Percentiles rank a stretch among this genome's conserved stretches.
Evolutionary conservation across 2,329 filamentous ascomycete genomes (phyloP).

Genomic region (Lasiodiplodia sp.): DNA sequence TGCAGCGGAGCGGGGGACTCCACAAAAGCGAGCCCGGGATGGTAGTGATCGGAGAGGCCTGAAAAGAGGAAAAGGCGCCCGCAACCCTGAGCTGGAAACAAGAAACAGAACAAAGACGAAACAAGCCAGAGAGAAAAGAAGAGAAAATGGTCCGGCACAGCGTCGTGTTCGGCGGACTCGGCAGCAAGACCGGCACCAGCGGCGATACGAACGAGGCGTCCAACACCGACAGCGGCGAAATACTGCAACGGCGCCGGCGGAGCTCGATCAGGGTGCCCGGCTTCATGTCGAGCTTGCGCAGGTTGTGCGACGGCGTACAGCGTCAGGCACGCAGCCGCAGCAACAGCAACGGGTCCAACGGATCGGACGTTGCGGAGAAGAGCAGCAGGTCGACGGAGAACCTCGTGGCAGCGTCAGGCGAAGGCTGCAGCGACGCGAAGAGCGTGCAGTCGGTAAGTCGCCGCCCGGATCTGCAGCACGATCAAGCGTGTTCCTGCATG

Average conservation of each 20-base stretch:
- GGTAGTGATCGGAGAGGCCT: not conserved
- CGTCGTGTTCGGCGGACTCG: conserved; percentile 9
- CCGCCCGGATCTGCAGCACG: not conserved
- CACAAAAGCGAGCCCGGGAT: not conserved
- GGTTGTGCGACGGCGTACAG: conserved; percentile 13
- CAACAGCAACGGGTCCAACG: conserved; percentile 1
- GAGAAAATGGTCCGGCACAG: conserved; percentile 18
- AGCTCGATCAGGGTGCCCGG: conserved; percentile 13
- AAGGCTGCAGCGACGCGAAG: conserved; percentile 1
- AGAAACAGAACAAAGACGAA: not conserved
- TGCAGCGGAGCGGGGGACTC: not conserved
- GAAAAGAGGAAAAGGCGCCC: not conserved
- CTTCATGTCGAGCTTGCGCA: conserved; percentile 6
- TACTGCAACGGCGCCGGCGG: not conserved
- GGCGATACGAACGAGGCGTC: not conserved
- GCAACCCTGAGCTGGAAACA: not conserved
- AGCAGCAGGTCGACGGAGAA: conserved; percentile 12
- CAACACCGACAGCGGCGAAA: not conserved
- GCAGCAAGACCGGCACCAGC: not conserved
- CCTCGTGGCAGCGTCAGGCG: conserved; percentile 9
- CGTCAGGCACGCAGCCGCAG: conserved; percentile 10
- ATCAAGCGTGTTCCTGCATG: conserved; percentile 1
- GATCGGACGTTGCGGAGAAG: conserved; percentile 4
- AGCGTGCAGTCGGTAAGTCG: conserved; percentile 15
- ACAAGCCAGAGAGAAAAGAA: not conserved